phyloP scores from a whole-genome alignment of 2,329 filamentous ascomycete species.

The Neofusicoccum laricinum region DNA sequence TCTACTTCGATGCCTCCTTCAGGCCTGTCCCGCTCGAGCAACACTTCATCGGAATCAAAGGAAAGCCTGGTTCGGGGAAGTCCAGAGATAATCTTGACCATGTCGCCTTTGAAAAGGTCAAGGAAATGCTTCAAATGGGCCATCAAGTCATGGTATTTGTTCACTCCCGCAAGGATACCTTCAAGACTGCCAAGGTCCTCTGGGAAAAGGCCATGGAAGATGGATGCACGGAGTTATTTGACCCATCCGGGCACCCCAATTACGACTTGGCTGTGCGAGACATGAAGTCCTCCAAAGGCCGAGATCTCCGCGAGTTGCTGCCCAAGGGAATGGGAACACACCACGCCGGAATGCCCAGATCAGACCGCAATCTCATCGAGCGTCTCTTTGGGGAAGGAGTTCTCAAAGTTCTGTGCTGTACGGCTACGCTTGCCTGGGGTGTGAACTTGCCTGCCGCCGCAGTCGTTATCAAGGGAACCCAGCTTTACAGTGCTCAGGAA shows the following conservation, averaged over 20 bases:
- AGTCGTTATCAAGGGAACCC: slow-evolving; percentile 96
- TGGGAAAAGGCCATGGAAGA: slow-evolving; percentile 84
- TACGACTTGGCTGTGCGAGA: slow-evolving; percentile 80
- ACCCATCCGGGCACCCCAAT: slow-evolving; percentile 72
- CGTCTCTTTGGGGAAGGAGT: slow-evolving; percentile 85
- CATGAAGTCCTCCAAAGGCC: slow-evolving; percentile 79
- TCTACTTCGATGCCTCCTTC: slow-evolving; percentile 97
- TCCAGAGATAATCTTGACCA: slow-evolving; percentile 86
- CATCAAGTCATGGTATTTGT: slow-evolving; percentile 99
- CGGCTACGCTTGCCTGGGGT: slow-evolving; percentile 95
- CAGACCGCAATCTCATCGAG: slow-evolving; percentile 94
- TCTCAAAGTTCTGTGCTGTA: slow-evolving; percentile 97
- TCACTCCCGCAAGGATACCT: slow-evolving; percentile 91
- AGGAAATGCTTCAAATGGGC: slow-evolving; percentile 84
- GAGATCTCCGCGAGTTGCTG: slow-evolving; percentile 84
- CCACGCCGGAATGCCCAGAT: slow-evolving; percentile 92
- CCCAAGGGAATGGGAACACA: slow-evolving; percentile 92
- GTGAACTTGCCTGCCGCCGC: slow-evolving; percentile 96
- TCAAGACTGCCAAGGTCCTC: slow-evolving; percentile 80
- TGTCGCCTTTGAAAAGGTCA: slow-evolving; percentile 89
- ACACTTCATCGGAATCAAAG: slow-evolving; percentile 94
- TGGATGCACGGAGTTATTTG: slow-evolving; percentile 75
- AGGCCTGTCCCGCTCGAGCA: slow-evolving; percentile 94
- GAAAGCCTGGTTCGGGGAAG: slow-evolving; percentile 76
- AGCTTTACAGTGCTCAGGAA: slow-evolving; percentile 93